phyloP scores from a whole-genome alignment of 805 yeast species.

The Nadsonia fulvescens region DNA sequence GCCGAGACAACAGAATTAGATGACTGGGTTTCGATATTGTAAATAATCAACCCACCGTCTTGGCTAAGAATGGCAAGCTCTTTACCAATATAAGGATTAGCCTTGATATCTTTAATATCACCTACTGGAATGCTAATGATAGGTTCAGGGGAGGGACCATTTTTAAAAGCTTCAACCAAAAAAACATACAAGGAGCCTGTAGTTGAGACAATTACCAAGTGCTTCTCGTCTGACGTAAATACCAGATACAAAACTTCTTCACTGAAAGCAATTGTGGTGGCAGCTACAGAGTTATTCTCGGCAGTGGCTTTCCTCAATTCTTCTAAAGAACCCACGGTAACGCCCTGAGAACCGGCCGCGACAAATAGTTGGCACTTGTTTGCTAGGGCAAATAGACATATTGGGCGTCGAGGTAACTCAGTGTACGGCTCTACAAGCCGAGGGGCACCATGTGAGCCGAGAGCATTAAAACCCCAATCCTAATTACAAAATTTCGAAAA shows the following conservation, averaged over 20 bases:
- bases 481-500: constrained; percentile 2
- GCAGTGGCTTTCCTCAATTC: constrained; percentile 9
- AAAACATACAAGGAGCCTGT: constrained; percentile 8
- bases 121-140: constrained; percentile 1
- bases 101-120: constrained; percentile 6
- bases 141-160: neutral
- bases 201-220: constrained; percentile 7
- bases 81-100: constrained; percentile 9
- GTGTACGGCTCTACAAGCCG: constrained; percentile 4
- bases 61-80: constrained; percentile 8
- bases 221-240: constrained; percentile 13
- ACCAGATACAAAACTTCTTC: constrained; percentile 7
- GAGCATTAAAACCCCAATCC: constrained; percentile 12
- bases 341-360: constrained; percentile 11
- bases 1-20: constrained; percentile 1
- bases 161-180: constrained; percentile 1
- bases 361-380: constrained; percentile 12
- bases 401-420: constrained; percentile 1
- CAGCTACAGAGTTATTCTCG: constrained; percentile 5
- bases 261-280: constrained; percentile 2
- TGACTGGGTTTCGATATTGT: constrained; percentile 2
- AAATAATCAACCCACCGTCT: constrained; percentile 5
- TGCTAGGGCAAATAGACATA: constrained; percentile 13
- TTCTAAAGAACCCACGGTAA: constrained; percentile 9
- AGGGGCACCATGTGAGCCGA: constrained; percentile 3